Evolutionary conservation across 805 yeast species (phyloP).

Genomic region (Metschnikowia sp.): DNA sequence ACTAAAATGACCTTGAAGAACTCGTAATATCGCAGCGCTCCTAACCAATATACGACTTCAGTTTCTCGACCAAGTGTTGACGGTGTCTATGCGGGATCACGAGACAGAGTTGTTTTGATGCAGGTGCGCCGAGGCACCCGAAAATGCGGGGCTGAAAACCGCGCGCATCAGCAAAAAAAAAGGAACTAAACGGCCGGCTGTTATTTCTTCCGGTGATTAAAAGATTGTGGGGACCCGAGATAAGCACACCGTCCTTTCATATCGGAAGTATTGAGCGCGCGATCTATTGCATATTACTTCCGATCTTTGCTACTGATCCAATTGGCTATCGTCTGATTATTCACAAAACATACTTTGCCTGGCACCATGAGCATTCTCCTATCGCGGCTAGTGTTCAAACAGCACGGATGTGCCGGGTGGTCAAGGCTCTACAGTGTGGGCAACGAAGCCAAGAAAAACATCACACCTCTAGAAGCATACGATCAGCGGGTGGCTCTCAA

Average conservation of each 20-base stretch:
- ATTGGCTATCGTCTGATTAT: no score
- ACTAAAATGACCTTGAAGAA: no score
- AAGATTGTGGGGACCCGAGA: neutral
- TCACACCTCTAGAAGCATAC: conserved; percentile 50
- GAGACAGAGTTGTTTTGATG: neutral
- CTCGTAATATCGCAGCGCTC: no score
- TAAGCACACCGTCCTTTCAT: neutral
- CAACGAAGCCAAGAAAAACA: neutral
- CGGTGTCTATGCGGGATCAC: neutral
- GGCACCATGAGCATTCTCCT: conserved; percentile 4
- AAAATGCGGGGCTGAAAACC: conserved; percentile 4
- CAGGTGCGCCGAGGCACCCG: neutral
- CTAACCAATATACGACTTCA: no score
- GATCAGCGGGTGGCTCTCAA: conserved; percentile 47
- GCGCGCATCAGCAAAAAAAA: conserved; percentile 2
- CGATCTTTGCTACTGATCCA: no score
- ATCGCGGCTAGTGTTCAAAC: conserved; percentile 1
- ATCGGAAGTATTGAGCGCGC: no score
- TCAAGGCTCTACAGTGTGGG: neutral
- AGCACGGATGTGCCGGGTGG: no score
- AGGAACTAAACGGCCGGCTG: neutral
- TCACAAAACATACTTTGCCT: neutral
- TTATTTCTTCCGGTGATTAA: conserved; percentile 2
- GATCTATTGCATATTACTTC: no score
- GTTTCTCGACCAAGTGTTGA: no score